phyloP scores from a whole-genome alignment of 305 asterid species.

The Fraxinus nigra region DNA sequence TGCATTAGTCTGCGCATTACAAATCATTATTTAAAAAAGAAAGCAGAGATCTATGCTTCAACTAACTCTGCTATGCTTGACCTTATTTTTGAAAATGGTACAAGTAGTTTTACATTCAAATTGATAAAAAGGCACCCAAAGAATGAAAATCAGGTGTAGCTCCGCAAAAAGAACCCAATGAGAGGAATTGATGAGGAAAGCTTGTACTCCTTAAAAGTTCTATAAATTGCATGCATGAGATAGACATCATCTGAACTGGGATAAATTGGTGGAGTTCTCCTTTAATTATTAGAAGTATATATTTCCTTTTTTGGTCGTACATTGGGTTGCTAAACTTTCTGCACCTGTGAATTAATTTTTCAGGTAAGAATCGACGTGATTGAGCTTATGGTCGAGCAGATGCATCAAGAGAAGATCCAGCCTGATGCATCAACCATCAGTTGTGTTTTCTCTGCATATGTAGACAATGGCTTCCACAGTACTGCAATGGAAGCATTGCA shows the following conservation, averaged over 20 bases:
- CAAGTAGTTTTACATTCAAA: background rate
- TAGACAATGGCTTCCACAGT: constrained; percentile 43
- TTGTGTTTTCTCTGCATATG: constrained; percentile 63
- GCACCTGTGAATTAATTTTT: constrained; percentile 2
- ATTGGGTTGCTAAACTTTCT: constrained; percentile 12
- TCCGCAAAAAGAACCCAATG: background rate
- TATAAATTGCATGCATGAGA: background rate
- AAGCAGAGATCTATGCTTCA: background rate
- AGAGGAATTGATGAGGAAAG: constrained; percentile 1
- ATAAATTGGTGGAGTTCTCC: background rate
- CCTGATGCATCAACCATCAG: constrained; percentile 81
- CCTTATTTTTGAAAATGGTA: background rate
- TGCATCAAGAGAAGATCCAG: constrained; percentile 64
- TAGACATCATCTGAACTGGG: background rate
- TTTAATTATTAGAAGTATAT: background rate
- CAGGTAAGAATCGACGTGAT: constrained; percentile 75
- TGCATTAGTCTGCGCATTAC: background rate
- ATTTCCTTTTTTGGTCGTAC: background rate
- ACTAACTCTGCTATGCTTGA: background rate
- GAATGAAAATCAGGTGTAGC: background rate
- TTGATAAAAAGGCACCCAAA: background rate
- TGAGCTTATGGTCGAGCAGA: constrained; percentile 66
- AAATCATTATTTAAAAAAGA: background rate
- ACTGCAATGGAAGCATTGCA: constrained; percentile 91
- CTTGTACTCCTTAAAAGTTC: constrained; percentile 1